phyloP scores from a whole-genome alignment of 352 stramenopile genomes.

The Phytophthora aleatoria region DNA sequence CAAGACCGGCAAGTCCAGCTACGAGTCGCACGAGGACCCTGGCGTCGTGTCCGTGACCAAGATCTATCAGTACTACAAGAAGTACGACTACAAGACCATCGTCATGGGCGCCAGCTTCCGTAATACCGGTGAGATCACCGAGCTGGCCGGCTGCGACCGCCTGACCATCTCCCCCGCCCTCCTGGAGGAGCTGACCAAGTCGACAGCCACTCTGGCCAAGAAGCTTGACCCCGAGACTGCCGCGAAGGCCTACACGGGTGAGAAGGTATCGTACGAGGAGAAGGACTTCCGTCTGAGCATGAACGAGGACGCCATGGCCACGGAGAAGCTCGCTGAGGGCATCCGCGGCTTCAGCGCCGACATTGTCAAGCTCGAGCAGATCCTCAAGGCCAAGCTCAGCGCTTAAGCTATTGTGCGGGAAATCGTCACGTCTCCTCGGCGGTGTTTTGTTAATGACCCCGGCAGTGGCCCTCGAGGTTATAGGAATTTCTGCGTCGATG shows the following conservation, averaged over 20 bases:
- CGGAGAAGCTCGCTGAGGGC: slow-evolving; percentile 97
- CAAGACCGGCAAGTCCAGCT: slow-evolving; percentile 92
- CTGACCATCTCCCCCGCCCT: slow-evolving; percentile 97
- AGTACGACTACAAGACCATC: slow-evolving; percentile 95
- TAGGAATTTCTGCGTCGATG: slow-evolving; percentile 18
- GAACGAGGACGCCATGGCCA: slow-evolving; percentile 98
- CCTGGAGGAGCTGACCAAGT: slow-evolving; percentile 92
- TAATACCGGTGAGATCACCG: slow-evolving; percentile 97
- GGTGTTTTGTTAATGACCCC: not conserved
- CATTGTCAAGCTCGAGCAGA: slow-evolving; percentile 98
- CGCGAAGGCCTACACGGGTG: slow-evolving; percentile 67
- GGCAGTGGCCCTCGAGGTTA: slow-evolving; percentile 6
- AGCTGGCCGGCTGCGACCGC: slow-evolving; percentile 96
- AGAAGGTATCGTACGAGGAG: slow-evolving; percentile 91
- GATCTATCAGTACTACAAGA: slow-evolving; percentile 99
- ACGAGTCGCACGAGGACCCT: slow-evolving; percentile 95
- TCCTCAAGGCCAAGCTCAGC: slow-evolving; percentile 96
- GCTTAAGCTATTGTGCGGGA: slow-evolving; percentile 44
- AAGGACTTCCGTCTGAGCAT: slow-evolving; percentile 97
- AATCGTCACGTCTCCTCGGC: no score
- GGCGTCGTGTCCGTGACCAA: slow-evolving; percentile 96
- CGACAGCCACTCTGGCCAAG: slow-evolving; percentile 62
- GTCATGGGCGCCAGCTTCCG: slow-evolving; percentile 96
- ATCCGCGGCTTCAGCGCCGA: slow-evolving; percentile 97
- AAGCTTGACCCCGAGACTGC: slow-evolving; percentile 88